These are phyloP conservation scores for Ceratobasidium sp. DNA, from an alignment of 1,284 basidiomycete genomes.

Conservation along the genomic window DNA sequence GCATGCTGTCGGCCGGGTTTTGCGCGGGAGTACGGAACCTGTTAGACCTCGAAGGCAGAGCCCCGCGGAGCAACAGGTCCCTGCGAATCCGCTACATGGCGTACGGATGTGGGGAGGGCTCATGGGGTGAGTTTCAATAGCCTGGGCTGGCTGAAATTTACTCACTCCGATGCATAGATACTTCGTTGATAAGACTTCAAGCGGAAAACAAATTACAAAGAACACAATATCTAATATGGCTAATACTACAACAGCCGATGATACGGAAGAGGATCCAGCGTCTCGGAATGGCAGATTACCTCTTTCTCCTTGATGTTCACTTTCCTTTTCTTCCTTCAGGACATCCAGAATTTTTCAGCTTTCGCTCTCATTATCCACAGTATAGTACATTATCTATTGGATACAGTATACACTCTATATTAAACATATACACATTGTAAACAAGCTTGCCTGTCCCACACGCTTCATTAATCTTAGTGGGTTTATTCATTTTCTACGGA, in stretches of 20 bases:
- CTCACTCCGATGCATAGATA: not conserved
- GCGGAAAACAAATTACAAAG: slow-evolving; percentile 21
- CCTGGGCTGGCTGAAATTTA: not conserved
- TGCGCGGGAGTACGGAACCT: slow-evolving; percentile 25
- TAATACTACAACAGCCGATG: not conserved
- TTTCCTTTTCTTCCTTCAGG: not conserved
- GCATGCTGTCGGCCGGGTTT: slow-evolving; percentile 12
- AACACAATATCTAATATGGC: slow-evolving; percentile 10
- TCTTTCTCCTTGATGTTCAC: slow-evolving; percentile 31
- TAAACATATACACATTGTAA: slow-evolving; percentile 24
- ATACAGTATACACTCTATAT: slow-evolving; percentile 16
- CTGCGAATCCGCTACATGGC: slow-evolving; percentile 32
- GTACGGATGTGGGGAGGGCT: slow-evolving; percentile 36
- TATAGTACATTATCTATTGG: slow-evolving; percentile 30
- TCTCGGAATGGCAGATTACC: slow-evolving; percentile 8
- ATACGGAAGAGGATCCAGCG: slow-evolving; percentile 27
- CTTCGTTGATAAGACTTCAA: slow-evolving; percentile 35
- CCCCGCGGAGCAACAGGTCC: slow-evolving; percentile 33
- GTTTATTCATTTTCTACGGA: not conserved
- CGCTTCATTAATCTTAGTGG: not conserved
- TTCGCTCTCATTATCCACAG: not conserved
- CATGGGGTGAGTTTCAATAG: slow-evolving; percentile 23
- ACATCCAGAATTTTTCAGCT: not conserved
- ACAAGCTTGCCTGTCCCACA: not conserved
- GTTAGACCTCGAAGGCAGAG: slow-evolving; percentile 24